Conservation (phyloP, 1,284 basidiomycete genomes). For the Fomitopsis pinicola region DNA sequence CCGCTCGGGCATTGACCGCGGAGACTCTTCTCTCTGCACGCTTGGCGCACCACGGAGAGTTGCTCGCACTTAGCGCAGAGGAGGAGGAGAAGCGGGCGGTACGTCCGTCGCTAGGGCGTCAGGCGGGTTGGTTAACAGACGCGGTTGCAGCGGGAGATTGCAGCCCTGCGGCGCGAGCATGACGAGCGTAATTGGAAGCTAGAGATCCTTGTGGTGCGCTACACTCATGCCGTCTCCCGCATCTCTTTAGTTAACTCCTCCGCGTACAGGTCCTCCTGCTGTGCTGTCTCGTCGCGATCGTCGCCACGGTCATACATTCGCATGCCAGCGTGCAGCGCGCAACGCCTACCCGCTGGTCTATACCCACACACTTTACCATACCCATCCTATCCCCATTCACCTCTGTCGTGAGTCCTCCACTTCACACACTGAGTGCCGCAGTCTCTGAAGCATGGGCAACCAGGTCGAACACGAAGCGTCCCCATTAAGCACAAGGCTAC, state of each 20-base stretch:
- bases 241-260: not conserved
- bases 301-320: conserved; percentile 40
- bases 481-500: conserved; percentile 39
- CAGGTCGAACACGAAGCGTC: conserved; percentile 63
- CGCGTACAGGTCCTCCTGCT: conserved; percentile 37
- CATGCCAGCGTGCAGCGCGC: conserved; percentile 13
- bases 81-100: conserved; percentile 47
- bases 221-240: not conserved
- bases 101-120: conserved; percentile 15
- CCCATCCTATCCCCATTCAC: conserved; percentile 67
- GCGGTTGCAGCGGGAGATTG: conserved; percentile 38
- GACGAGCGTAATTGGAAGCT: conserved; percentile 42
- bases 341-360: conserved; percentile 24
- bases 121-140: conserved; percentile 1
- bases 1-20: conserved; percentile 55
- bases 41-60: conserved; percentile 41
- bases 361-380: conserved; percentile 56
- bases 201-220: conserved; percentile 50
- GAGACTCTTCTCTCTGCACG: conserved; percentile 50
- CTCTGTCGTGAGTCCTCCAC: conserved; percentile 43
- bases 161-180: conserved; percentile 32
- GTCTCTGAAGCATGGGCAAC: not conserved
- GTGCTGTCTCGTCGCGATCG: conserved; percentile 34
- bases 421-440: not conserved
- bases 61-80: conserved; percentile 33